Conservation (phyloP, 805 yeast species). For the Kazachstania viticola region DNA sequence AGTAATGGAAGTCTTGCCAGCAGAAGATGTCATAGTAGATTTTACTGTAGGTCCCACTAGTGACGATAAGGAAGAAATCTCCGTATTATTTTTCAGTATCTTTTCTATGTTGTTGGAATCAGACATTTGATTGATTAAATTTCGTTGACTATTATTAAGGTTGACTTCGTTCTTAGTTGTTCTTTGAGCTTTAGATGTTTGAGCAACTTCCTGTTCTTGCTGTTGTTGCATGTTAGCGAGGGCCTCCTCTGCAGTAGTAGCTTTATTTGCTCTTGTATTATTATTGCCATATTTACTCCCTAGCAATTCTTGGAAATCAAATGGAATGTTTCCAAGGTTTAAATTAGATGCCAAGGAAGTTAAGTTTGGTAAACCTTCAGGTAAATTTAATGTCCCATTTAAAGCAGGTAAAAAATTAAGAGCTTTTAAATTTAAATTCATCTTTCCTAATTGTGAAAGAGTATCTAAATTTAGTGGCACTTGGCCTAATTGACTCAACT, state of each 20-base stretch:
- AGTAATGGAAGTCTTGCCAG: conserved; percentile 1
- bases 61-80: conserved; percentile 1
- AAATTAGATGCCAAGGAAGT: no score
- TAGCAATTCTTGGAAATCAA: conserved; percentile 22
- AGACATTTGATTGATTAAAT: neutral
- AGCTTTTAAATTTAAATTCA: conserved; percentile 6
- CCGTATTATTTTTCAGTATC: neutral
- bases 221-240: conserved; percentile 25
- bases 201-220: conserved; percentile 8
- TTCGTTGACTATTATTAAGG: neutral
- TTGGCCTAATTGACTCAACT: neutral
- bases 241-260: conserved; percentile 21
- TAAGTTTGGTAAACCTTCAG: no score
- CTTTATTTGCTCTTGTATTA: conserved; percentile 15
- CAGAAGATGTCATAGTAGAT: conserved; percentile 2
- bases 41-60: no score
- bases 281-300: conserved; percentile 12
- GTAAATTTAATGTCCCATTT: no score
- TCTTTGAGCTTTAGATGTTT: no score
- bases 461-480: conserved; percentile 2
- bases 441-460: conserved; percentile 8
- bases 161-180: no score
- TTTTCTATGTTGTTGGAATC: neutral
- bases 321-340: conserved; percentile 21
- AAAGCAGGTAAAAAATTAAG: neutral